These are phyloP conservation scores for Chlorella vulgaris DNA, from an alignment of 139 green algal species.

Conservation along the genomic window DNA sequence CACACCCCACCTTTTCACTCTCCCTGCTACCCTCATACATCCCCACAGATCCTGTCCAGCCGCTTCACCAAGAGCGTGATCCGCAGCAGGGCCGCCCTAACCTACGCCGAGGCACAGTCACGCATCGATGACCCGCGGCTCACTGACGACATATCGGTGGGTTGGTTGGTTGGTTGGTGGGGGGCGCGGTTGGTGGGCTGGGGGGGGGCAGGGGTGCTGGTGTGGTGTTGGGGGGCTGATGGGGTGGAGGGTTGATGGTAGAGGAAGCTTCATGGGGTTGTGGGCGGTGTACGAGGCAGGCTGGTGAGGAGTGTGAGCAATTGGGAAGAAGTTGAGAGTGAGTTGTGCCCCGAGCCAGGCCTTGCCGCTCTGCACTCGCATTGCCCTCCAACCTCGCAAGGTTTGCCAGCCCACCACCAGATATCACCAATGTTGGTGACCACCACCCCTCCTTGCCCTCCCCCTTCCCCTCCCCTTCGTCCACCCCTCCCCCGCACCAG, in stretches of 20 bases:
- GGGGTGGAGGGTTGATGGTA: no score
- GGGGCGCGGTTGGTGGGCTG: not conserved
- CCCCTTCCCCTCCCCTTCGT: not conserved
- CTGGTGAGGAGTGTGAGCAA: no score
- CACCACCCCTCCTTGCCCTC: no score
- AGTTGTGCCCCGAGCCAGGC: no score
- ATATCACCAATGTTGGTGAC: no score
- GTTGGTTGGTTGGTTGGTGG: not conserved
- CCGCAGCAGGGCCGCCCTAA: slow-evolving; percentile 80
- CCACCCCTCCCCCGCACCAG: not conserved
- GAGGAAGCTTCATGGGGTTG: no score
- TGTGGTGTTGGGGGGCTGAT: no score
- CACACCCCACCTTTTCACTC: not conserved
- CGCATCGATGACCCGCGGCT: slow-evolving; percentile 87
- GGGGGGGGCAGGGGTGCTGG: not conserved
- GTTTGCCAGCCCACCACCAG: no score
- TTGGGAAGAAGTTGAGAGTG: no score
- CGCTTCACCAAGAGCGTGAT: slow-evolving; percentile 91
- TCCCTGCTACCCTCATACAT: not conserved
- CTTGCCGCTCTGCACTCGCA: no score
- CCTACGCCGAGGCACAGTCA: slow-evolving; percentile 91
- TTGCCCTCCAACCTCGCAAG: no score
- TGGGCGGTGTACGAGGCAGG: no score
- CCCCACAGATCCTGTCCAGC: slow-evolving; percentile 34
- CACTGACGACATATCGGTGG: slow-evolving; percentile 73